phyloP scores from a whole-genome alignment of 225 moss, liverwort and hornwort species.

The Pseudoscleropodium purum region DNA sequence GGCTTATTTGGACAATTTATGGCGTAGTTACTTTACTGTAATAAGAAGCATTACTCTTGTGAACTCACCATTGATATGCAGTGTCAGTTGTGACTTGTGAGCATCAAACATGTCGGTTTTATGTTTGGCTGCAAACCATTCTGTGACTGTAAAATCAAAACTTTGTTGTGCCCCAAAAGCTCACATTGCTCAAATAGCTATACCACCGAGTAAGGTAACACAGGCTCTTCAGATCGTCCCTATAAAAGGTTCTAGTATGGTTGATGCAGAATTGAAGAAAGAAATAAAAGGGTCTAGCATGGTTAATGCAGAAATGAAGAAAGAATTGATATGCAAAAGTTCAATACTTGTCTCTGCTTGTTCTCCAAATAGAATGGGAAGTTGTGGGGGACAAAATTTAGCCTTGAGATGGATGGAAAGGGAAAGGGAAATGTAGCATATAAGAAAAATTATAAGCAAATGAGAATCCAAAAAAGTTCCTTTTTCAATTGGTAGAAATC shows the following conservation, averaged over 20 bases:
- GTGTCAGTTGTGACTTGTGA: neutral
- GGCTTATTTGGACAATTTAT: neutral
- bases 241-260: no score
- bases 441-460: neutral
- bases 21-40: neutral
- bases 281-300: no score
- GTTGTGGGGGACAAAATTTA: neutral
- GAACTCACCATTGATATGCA: neutral
- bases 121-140: neutral
- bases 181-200: neutral
- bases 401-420: neutral
- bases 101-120: neutral
- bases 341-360: neutral
- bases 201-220: neutral
- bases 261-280: neutral
- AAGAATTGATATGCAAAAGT: neutral
- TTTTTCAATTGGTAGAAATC: neutral
- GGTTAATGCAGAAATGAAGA: neutral
- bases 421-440: neutral
- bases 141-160: neutral
- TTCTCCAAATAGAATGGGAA: neutral
- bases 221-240: no score
- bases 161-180: neutral
- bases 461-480: neutral
- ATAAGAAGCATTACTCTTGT: neutral